Evolutionary conservation across 2,329 filamentous ascomycete species (phyloP).

Genomic region (Neoscytalidium dimidiatum): DNA sequence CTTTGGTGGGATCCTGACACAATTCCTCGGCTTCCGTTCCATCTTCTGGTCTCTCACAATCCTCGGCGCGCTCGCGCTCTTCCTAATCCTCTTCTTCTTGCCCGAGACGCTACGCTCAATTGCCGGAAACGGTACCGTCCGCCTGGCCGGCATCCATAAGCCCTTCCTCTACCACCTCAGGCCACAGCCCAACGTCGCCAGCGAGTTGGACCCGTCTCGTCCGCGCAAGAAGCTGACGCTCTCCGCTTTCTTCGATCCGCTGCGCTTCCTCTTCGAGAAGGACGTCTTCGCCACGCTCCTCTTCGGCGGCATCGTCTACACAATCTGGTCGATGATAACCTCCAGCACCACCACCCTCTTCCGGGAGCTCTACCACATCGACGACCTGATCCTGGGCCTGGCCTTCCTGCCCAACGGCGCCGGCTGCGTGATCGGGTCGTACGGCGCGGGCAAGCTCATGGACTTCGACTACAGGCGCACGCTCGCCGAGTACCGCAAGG

Average conservation of each 20-base stretch:
- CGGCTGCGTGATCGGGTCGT: conserved; percentile 41
- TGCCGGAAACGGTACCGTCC: conserved; percentile 31
- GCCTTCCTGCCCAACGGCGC: conserved; percentile 42
- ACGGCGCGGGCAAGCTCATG: conserved; percentile 45
- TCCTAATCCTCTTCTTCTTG: conserved; percentile 39
- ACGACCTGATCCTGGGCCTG: conserved; percentile 48
- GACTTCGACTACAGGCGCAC: conserved; percentile 39
- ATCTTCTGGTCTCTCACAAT: conserved; percentile 46
- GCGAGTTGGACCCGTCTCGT: conserved; percentile 26
- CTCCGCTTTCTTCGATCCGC: conserved; percentile 46
- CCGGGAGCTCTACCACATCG: conserved; percentile 47
- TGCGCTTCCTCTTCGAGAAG: conserved; percentile 42
- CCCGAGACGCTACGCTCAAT: conserved; percentile 40
- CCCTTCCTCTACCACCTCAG: conserved; percentile 39
- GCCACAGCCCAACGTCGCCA: conserved; percentile 21
- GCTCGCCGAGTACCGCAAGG: not conserved
- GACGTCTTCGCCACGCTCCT: conserved; percentile 40
- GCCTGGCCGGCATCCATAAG: conserved; percentile 42
- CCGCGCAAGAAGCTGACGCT: conserved; percentile 38
- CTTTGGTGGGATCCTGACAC: conserved; percentile 36
- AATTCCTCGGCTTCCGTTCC: conserved; percentile 38
- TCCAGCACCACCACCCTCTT: conserved; percentile 50
- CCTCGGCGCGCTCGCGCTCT: conserved; percentile 37
- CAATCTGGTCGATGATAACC: conserved; percentile 43
- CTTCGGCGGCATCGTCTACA: conserved; percentile 43